A percentile compares a stretch with the other conserved stretches of the same genome.
These are phyloP conservation scores for Entomortierella beljakovae DNA, from an alignment of 192 early-diverging fungal genomes.

Conservation along the genomic window DNA sequence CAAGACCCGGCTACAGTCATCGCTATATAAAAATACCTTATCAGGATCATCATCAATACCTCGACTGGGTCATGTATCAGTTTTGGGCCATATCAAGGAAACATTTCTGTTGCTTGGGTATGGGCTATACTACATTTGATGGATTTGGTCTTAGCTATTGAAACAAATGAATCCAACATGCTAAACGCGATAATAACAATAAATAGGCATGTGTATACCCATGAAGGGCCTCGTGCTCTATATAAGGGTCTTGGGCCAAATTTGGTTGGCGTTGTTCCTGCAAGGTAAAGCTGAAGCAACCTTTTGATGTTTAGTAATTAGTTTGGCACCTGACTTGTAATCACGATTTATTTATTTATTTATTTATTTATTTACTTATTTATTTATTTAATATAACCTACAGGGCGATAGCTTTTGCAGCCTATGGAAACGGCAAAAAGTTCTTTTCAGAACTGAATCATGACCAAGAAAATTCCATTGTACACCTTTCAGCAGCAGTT, in stretches of 20 bases:
- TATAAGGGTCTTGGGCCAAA: conserved; percentile 97
- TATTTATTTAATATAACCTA: neutral
- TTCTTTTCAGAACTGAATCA: conserved; percentile 78
- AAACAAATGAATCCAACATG: no score
- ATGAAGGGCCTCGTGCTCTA: conserved; percentile 86
- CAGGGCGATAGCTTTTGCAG: conserved; percentile 93
- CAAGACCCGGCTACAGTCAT: conserved; percentile 92
- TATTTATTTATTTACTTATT: no score
- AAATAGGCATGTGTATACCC: conserved; percentile 67
- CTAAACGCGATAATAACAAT: neutral
- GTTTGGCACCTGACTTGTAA: no score
- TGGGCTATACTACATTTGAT: no score
- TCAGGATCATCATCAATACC: neutral
- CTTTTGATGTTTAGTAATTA: no score
- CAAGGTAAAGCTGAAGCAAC: conserved; percentile 76
- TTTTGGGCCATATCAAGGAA: conserved; percentile 64
- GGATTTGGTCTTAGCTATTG: no score
- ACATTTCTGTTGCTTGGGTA: conserved; percentile 62
- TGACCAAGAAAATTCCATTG: conserved; percentile 80
- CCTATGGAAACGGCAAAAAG: conserved; percentile 93
- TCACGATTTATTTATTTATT: no score
- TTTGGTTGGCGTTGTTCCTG: conserved; percentile 92
- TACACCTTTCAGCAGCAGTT: conserved; percentile 85
- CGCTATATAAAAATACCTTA: neutral
- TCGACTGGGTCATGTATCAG: conserved; percentile 24